Conservation (phyloP, 2,329 filamentous ascomycete species). For the Microsporum ferrugineum region DNA sequence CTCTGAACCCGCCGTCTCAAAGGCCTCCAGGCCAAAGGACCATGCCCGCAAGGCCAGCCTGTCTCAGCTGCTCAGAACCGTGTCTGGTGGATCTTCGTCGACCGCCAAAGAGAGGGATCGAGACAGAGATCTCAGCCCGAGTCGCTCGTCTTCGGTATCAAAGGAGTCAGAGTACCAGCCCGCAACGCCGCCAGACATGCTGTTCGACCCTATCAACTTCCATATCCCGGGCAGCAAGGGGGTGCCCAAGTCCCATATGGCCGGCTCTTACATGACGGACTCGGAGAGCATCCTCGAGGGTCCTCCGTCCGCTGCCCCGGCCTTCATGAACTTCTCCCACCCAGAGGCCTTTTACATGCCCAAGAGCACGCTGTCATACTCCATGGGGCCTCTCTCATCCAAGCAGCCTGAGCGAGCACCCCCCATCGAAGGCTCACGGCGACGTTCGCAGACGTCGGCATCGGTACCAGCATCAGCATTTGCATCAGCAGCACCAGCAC, state of each 20-base stretch:
- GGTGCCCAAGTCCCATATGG: slow-evolving; percentile 11
- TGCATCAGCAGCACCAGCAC: background rate
- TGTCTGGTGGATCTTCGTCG: slow-evolving; percentile 23
- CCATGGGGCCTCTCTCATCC: slow-evolving; percentile 29
- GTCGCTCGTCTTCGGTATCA: slow-evolving; percentile 24
- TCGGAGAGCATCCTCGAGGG: slow-evolving; percentile 14
- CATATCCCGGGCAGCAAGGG: slow-evolving; percentile 13
- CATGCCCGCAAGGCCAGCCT: slow-evolving; percentile 14
- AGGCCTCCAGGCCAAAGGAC: slow-evolving; percentile 4
- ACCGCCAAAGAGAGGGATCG: background rate
- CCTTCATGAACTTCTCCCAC: slow-evolving; percentile 23
- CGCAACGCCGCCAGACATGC: slow-evolving; percentile 20
- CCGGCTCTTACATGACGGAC: slow-evolving; percentile 15
- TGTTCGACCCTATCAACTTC: slow-evolving; percentile 18
- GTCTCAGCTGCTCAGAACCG: slow-evolving; percentile 22
- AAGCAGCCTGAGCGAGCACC: background rate
- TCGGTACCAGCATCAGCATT: background rate
- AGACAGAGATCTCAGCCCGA: slow-evolving; percentile 20
- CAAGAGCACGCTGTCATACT: slow-evolving; percentile 22
- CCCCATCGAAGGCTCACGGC: background rate
- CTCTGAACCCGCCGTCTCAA: background rate
- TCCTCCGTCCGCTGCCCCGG: slow-evolving; percentile 17
- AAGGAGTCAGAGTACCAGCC: slow-evolving; percentile 23
- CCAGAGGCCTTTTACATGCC: slow-evolving; percentile 26
- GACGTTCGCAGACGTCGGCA: background rate